Conservation (phyloP, 805 yeast genomes). For the Cyberlindnera bimundalis region DNA sequence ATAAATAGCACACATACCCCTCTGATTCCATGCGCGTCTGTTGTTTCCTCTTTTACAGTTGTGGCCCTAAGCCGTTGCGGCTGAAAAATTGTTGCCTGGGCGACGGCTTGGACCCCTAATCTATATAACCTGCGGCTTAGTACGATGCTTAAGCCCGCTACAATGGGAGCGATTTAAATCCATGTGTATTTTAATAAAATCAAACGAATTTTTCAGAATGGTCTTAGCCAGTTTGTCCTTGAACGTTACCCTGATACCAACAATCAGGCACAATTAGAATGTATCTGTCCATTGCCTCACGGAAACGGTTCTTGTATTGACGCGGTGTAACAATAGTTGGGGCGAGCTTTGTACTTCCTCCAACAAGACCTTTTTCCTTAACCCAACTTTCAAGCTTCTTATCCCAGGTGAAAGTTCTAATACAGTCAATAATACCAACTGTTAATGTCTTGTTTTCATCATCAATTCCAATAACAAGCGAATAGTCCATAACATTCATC, state of each 20-base stretch:
- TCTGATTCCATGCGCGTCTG: no score
- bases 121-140: no score
- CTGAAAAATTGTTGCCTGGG: no score
- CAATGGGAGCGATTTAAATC: no score
- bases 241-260: constrained; percentile 36
- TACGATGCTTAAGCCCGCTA: no score
- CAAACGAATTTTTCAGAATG: no score
- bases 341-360: constrained; percentile 73
- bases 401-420: constrained; percentile 97
- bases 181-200: no score
- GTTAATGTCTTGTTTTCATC: constrained; percentile 61
- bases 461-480: constrained; percentile 91
- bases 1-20: no score
- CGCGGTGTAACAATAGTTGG: constrained; percentile 98
- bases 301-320: constrained; percentile 88
- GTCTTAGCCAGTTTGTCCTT: no score
- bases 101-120: no score
- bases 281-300: constrained; percentile 97
- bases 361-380: constrained; percentile 88
- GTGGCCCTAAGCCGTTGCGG: no score
- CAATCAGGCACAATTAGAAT: constrained; percentile 90
- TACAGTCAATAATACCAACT: constrained; percentile 92
- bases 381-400: constrained; percentile 98
- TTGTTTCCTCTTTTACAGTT: no score
- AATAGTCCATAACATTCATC: constrained; percentile 98